Evolutionary conservation across 805 yeast genomes (phyloP).

Genomic region (Yarrowia deformans): DNA sequence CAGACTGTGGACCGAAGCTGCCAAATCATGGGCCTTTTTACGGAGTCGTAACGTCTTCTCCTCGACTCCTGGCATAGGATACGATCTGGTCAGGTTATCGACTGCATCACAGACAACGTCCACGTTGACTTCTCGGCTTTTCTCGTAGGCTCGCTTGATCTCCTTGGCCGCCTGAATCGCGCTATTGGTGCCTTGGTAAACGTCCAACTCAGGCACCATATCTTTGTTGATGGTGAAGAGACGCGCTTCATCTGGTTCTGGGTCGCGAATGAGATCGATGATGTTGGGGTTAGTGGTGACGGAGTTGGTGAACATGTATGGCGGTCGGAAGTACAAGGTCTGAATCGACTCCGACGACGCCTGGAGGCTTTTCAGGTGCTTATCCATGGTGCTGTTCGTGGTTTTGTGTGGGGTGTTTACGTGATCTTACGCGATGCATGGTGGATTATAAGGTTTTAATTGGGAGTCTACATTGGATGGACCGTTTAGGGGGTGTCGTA

Average conservation of each 20-base stretch:
- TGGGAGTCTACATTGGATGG: neutral
- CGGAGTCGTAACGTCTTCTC: constrained; percentile 47
- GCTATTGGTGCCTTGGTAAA: constrained; percentile 13
- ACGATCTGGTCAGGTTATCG: constrained; percentile 50
- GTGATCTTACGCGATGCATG: constrained; percentile 3
- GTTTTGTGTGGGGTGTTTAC: neutral
- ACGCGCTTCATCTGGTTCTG: constrained; percentile 59
- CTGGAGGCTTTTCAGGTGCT: constrained; percentile 51
- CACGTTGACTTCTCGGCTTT: constrained; percentile 44
- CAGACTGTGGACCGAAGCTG: constrained; percentile 54
- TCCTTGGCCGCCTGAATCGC: constrained; percentile 31
- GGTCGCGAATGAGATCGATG: constrained; percentile 63
- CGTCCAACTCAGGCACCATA: constrained; percentile 31
- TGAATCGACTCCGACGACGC: constrained; percentile 54
- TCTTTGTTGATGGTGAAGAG: constrained; percentile 51
- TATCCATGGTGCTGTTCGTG: constrained; percentile 43
- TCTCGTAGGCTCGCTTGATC: constrained; percentile 20
- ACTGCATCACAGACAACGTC: constrained; percentile 57
- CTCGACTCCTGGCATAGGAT: constrained; percentile 54
- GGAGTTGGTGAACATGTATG: constrained; percentile 72
- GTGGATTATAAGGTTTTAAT: neutral
- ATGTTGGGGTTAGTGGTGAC: constrained; percentile 60
- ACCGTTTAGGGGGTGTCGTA: neutral
- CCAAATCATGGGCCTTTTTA: constrained; percentile 51
- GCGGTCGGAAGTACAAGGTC: constrained; percentile 58